A percentile compares a stretch with the other conserved stretches of the same genome.
Evolutionary conservation across 2,329 filamentous ascomycete genomes (phyloP).

Genomic region (Pseudonectria buxi): DNA sequence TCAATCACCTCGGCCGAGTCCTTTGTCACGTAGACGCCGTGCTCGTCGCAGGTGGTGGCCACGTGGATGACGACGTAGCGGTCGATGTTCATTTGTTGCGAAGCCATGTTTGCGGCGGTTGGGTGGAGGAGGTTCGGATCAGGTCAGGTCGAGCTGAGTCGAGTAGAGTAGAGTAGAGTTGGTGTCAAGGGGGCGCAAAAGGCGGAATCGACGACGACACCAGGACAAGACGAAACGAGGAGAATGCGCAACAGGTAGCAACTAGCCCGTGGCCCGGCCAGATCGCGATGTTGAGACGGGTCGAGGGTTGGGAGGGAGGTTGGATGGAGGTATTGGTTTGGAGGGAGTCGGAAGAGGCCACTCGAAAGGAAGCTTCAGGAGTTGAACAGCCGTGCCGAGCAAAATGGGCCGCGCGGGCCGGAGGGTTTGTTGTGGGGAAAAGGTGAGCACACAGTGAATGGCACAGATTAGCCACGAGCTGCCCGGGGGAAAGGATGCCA

Average conservation of each 20-base stretch:
- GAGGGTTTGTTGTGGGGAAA: slow-evolving; percentile 1
- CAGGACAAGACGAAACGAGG: slow-evolving; percentile 12
- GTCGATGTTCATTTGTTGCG: slow-evolving; percentile 65
- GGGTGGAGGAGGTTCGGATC: slow-evolving; percentile 16
- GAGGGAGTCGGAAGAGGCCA: slow-evolving; percentile 9
- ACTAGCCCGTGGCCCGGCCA: slow-evolving; percentile 33
- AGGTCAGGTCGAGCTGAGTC: slow-evolving; percentile 8
- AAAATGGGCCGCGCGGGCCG: slow-evolving; percentile 14
- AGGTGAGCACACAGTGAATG: slow-evolving; percentile 2
- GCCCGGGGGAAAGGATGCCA: neutral
- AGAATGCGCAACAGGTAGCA: slow-evolving; percentile 23
- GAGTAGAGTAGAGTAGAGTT: slow-evolving; percentile 11
- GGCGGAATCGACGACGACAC: slow-evolving; percentile 8
- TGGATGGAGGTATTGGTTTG: slow-evolving; percentile 17
- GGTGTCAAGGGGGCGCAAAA: slow-evolving; percentile 8
- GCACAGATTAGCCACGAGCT: too few species aligned
- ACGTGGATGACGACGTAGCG: slow-evolving; percentile 98
- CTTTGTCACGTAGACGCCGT: slow-evolving; percentile 98
- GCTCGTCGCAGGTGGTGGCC: slow-evolving; percentile 97
- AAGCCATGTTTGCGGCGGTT: slow-evolving; percentile 30
- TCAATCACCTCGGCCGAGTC: slow-evolving; percentile 99
- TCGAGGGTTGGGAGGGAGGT: slow-evolving; percentile 15
- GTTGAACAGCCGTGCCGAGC: slow-evolving; percentile 12
- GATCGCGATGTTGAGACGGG: slow-evolving; percentile 22
- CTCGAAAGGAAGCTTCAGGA: slow-evolving; percentile 22